Evolutionary conservation across 1,284 basidiomycete genomes (phyloP), one percentile per base, ranked within the genome.

Genomic region (Leccinum pachyderme): DNA sequence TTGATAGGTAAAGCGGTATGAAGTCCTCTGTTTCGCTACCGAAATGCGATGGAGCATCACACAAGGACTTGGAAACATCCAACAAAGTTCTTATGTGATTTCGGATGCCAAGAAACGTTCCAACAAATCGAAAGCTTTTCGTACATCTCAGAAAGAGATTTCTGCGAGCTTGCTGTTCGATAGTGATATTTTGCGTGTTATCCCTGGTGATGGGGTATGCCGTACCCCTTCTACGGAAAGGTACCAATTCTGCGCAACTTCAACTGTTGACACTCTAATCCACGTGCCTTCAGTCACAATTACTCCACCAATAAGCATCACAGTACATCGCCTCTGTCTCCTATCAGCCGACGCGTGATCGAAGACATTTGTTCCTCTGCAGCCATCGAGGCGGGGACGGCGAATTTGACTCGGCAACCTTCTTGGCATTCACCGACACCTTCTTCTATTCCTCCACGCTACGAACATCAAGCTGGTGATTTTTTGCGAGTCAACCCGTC

Each of bases 21-120:
- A 72, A 50, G 62, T 67, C 18, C 65, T 67, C 32, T 71, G 68
- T 47, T 69, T 70, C 13, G 66, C 63, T 0, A 51, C 24, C 4
- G 49, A 55, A 49, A 65, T 70, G 66, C 56, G 64, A 49, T 71
- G 66, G 69, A 52, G n/a, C 7, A 47, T 66, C 24, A 31, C 37
- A 7, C 39, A 52, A 27, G 53, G 46, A 22, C 49, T 7, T 12
- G 47, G 57, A 35, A 1, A 4, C 12, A 4, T 59, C 22, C 60
- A 65, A 31, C 68, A 70, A 56, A 54, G 66, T 27, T 59, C 62
- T 27, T 50, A 56, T 27, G 18, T 70, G 4, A 46, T 61, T 25
- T 67, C 62, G 7, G 48, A 49, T 35, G 3, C 48, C 12, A 27
- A 39, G 12, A 49, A 46, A 25, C 25, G 3, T 44, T 64, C 55